Conservation (phyloP, 352 stramenopile species). For the Globisporangium heterothallicum region DNA sequence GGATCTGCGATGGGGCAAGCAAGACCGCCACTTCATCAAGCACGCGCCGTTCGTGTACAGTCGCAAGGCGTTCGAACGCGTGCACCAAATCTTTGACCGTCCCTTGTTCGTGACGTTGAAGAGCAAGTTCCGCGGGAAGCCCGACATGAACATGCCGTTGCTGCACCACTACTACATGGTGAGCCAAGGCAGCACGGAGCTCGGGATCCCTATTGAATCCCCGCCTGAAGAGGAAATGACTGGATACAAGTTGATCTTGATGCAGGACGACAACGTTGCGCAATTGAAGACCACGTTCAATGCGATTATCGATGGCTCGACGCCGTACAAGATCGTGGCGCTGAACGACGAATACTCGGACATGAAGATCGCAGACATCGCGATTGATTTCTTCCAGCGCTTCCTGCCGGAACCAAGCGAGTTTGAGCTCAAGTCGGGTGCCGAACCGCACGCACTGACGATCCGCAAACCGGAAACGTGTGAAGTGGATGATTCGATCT, state of each 20-base stretch:
- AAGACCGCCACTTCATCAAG: slow-evolving; percentile 84
- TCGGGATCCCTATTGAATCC: slow-evolving; percentile 72
- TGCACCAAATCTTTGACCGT: slow-evolving; percentile 86
- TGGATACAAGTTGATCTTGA: slow-evolving; percentile 80
- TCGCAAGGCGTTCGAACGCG: slow-evolving; percentile 72
- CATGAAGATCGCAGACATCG: slow-evolving; percentile 67
- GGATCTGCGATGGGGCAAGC: slow-evolving; percentile 75
- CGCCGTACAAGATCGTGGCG: slow-evolving; percentile 73
- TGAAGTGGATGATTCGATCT: slow-evolving; percentile 64
- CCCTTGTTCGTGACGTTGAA: slow-evolving; percentile 80
- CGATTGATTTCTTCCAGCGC: slow-evolving; percentile 59
- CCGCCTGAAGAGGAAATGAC: slow-evolving; percentile 72
- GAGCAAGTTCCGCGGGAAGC: slow-evolving; percentile 79
- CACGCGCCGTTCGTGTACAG: slow-evolving; percentile 87
- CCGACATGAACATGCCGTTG: slow-evolving; percentile 87
- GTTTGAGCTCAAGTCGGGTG: slow-evolving; percentile 56
- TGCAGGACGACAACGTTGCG: slow-evolving; percentile 78
- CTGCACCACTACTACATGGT: slow-evolving; percentile 88
- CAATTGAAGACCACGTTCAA: slow-evolving; percentile 66
- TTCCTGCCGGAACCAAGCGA: slow-evolving; percentile 66
- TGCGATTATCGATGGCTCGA: slow-evolving; percentile 55
- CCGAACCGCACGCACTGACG: slow-evolving; percentile 38
- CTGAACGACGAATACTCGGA: slow-evolving; percentile 87
- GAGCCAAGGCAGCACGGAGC: slow-evolving; percentile 66
- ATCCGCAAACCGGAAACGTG: slow-evolving; percentile 61